These are phyloP conservation scores for Didymella pomorum DNA, from an alignment of 2,329 filamentous ascomycete genomes.

Conservation along the genomic window DNA sequence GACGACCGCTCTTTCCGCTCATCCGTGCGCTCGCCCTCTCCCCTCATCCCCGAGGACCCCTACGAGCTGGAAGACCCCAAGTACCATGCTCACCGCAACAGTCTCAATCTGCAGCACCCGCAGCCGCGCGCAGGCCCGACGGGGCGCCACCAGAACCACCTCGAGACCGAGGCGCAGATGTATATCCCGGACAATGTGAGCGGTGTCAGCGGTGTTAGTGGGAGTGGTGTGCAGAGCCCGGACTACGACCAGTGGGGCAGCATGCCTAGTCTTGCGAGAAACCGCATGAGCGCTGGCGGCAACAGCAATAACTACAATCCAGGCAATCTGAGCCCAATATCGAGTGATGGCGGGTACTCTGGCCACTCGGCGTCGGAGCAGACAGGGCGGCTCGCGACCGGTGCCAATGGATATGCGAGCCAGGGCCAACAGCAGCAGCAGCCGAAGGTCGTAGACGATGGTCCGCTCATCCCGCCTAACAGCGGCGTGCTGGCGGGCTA, in stretches of 20 bases:
- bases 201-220: slow-evolving; percentile 13
- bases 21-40: slow-evolving; percentile 51
- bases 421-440: slow-evolving; percentile 55
- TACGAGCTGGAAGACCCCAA: slow-evolving; percentile 69
- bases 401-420: too few relatives aligned
- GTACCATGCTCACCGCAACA: slow-evolving; percentile 83
- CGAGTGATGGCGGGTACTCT: slow-evolving; percentile 50
- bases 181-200: slow-evolving; percentile 58
- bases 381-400: slow-evolving; percentile 24
- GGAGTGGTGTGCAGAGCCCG: slow-evolving; percentile 31
- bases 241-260: slow-evolving; percentile 61
- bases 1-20: slow-evolving; percentile 24
- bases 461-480: slow-evolving; percentile 65
- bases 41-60: slow-evolving; percentile 63
- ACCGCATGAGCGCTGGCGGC: slow-evolving; percentile 48
- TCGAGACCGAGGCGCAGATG: slow-evolving; percentile 76
- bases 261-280: slow-evolving; percentile 53
- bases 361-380: slow-evolving; percentile 51
- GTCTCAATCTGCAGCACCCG: slow-evolving; percentile 79
- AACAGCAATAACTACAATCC: slow-evolving; percentile 37
- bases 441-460: slow-evolving; percentile 62
- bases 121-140: slow-evolving; percentile 78
- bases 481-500: slow-evolving; percentile 53
- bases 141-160: slow-evolving; percentile 74
- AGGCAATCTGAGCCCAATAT: slow-evolving; percentile 49